Conservation (phyloP, 176 grass and related monocot genomes). For the Juncus inflexus region DNA sequence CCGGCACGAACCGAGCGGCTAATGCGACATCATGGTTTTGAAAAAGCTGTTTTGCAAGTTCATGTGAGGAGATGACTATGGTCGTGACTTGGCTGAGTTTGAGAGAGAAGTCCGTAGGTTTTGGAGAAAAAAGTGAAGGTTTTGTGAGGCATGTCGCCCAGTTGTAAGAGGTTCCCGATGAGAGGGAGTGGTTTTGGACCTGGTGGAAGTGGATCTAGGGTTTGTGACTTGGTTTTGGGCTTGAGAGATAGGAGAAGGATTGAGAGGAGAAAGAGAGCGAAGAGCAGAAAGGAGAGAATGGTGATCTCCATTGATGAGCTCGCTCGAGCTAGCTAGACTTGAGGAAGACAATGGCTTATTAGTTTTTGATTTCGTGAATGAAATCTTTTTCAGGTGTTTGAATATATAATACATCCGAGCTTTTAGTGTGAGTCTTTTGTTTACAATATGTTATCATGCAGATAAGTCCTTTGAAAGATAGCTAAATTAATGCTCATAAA, state of each 20-base stretch:
- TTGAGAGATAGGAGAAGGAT: conserved; percentile 7
- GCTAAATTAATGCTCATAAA: too few species aligned
- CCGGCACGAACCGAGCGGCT: conserved; percentile 1
- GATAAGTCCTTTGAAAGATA: too few species aligned
- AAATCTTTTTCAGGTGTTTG: too few species aligned
- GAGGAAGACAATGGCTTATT: too few species aligned
- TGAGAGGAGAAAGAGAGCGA: conserved; percentile 1
- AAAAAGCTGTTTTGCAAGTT: conserved; percentile 10
- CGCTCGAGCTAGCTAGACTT: too few species aligned
- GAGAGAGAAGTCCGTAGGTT: conserved; percentile 21
- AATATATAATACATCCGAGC: too few species aligned
- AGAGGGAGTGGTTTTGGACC: conserved; percentile 22
- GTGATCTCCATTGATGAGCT: conserved; percentile 12
- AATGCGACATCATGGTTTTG: conserved; percentile 14
- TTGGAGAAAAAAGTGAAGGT: conserved; percentile 20
- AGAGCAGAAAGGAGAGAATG: not conserved
- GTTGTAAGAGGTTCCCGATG: conserved; percentile 27
- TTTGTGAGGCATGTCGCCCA: conserved; percentile 14
- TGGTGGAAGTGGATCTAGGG: conserved; percentile 12
- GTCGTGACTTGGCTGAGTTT: conserved; percentile 24
- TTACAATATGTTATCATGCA: too few species aligned
- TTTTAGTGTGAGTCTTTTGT: too few species aligned
- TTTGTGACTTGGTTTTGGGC: not conserved
- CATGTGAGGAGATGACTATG: conserved; percentile 13
- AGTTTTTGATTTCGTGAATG: too few species aligned